Percentiles rank a stretch among this genome's conserved stretches.
Conservation (phyloP, 768 basidiomycete genomes). For the Pisolithus tinctorius region DNA sequence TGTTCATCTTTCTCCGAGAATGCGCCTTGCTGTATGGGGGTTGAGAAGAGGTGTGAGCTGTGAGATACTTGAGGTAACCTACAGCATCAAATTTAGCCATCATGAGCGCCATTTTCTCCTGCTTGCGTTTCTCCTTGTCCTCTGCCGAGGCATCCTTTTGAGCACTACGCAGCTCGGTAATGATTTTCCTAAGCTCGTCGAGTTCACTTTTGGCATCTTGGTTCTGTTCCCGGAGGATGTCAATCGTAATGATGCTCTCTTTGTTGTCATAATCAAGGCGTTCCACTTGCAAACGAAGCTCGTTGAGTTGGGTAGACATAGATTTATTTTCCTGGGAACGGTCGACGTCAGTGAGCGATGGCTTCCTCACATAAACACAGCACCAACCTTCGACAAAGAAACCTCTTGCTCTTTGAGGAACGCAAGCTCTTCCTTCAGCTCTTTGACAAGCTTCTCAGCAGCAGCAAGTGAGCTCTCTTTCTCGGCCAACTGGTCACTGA, state of each 20-base stretch:
- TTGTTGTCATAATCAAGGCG: constrained; percentile 94
- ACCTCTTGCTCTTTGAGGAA: constrained; percentile 91
- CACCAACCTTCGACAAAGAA: constrained; percentile 60
- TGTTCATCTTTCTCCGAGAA: constrained; percentile 96
- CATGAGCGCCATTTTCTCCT: constrained; percentile 99
- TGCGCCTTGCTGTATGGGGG: constrained; percentile 62
- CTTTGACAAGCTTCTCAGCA: constrained; percentile 82
- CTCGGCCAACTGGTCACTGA: constrained; percentile 89
- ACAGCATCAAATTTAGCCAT: constrained; percentile 99
- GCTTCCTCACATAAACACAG: constrained; percentile 2
- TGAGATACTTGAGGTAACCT: constrained; percentile 22
- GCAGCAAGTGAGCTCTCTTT: constrained; percentile 75
- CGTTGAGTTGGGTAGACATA: constrained; percentile 90
- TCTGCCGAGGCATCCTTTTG: constrained; percentile 86
- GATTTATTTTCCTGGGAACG: constrained; percentile 77
- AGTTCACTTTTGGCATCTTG: constrained; percentile 79
- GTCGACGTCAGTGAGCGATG: constrained; percentile 1
- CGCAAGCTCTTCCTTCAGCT: constrained; percentile 80
- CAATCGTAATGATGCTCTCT: constrained; percentile 86
- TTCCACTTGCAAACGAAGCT: constrained; percentile 86
- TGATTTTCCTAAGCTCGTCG: constrained; percentile 79
- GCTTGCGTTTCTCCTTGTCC: constrained; percentile 98
- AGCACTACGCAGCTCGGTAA: constrained; percentile 69
- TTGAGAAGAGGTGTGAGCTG: constrained; percentile 3
- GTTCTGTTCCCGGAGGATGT: constrained; percentile 94